Base-by-base conservation (phyloP, 106 monocot species). In the Triglochin maritima region DNA sequence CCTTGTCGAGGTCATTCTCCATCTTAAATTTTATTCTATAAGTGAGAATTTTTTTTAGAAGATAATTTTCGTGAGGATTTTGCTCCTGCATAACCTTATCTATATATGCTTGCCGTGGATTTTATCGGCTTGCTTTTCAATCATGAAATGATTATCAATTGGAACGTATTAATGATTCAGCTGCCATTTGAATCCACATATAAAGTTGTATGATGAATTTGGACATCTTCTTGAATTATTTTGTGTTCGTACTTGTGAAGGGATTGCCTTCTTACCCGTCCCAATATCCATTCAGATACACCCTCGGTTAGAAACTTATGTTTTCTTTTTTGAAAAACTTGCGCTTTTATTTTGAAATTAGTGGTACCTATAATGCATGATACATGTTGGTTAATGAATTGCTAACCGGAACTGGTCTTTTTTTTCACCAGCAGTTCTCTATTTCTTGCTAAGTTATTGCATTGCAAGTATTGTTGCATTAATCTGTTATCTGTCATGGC, bases 1-100 rank as follows among this genome's bases (percentile, higher is more conserved):
- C 10, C 84, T 98, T 15, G 88, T 98, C 17, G 98, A 98, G 92
- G 98, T 98, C 11, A 56, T 72, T 72, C 46, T 44, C 9, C 4
- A 17, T 49, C 50, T 16, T 46, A 16, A 16, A n/a, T 50, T 52
- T 11, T 8, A 6, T 52, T 52, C 52, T 11, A 52, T 52, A 11
- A 11, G 11, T 52, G 11, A 6, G 11, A 8, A 52, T 8, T 52
- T 7, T 0, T 8, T 52, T 52, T 11, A 52, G 11, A 8, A 52
- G 11, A 6, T 52, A 52, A 8, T 7, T 7, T 52, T 52, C 11
- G 2, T 52, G 11, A 52, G 11, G 9, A 6, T 8, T 52, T 11
- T 52, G 52, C 7, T 8, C 11, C 11, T 52, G 52, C 7, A 52
- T 52, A 52, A 29, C 29, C 29, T 29, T 29, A 29, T 29, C 29